These are phyloP conservation scores for Cercospora sojina DNA, from an alignment of 2,329 filamentous ascomycete species.

Conservation along the genomic window DNA sequence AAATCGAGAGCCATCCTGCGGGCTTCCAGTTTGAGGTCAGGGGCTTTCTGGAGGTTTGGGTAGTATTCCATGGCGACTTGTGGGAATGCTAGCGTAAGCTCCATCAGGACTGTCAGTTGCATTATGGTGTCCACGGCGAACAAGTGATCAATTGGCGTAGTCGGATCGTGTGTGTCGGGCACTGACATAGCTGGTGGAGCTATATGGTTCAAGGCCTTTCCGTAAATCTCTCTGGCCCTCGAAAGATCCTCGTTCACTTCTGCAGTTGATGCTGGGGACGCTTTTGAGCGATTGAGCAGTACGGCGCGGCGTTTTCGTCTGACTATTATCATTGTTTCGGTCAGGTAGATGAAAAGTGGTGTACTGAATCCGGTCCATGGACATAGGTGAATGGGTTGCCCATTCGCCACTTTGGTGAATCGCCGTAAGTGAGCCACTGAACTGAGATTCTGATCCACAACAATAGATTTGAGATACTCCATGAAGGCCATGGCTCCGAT, in stretches of 20 bases:
- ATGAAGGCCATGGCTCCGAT: constrained; percentile 23
- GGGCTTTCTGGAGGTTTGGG: neutral
- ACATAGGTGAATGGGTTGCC: constrained; percentile 17
- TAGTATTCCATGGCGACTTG: neutral
- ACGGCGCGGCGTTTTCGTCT: constrained; percentile 14
- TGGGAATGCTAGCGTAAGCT: constrained; percentile 21
- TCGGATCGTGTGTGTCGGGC: constrained; percentile 18
- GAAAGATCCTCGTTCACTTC: neutral
- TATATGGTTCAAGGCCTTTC: constrained; percentile 4
- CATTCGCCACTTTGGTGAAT: constrained; percentile 11
- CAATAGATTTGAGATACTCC: constrained; percentile 22
- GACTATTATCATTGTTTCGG: constrained; percentile 16
- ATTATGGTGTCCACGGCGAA: constrained; percentile 18
- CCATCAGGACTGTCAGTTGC: constrained; percentile 16
- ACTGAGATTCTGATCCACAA: constrained; percentile 16
- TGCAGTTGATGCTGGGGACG: neutral
- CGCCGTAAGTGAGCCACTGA: constrained; percentile 12
- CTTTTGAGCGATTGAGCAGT: constrained; percentile 4
- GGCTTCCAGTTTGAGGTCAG: neutral
- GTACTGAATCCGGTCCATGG: constrained; percentile 21
- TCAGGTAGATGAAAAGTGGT: constrained; percentile 17
- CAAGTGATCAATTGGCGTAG: constrained; percentile 18
- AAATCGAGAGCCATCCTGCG: neutral
- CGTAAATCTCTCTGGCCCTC: constrained; percentile 11
- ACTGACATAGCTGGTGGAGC: constrained; percentile 2